A percentile compares a stretch with the other conserved stretches of the same genome.
Evolutionary conservation across 306 rosid species (phyloP).

Genomic region (Castanea crenata): DNA sequence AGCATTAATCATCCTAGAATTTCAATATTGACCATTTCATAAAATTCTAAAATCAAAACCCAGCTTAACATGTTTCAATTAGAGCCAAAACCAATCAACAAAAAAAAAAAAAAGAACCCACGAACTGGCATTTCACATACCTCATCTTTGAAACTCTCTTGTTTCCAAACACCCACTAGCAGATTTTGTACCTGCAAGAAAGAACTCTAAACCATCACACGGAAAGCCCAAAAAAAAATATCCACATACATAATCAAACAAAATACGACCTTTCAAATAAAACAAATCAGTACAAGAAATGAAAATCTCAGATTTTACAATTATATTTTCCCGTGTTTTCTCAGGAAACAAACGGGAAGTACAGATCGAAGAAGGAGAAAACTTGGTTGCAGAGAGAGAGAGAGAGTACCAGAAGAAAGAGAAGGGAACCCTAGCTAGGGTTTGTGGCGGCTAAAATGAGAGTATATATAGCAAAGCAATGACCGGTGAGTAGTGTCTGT

Average conservation of each 20-base stretch:
- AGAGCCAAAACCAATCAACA: no score
- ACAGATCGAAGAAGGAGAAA: neutral
- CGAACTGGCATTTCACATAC: slow-evolving; percentile 22
- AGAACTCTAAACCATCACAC: neutral
- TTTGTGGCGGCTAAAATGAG: slow-evolving; percentile 9
- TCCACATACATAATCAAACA: no score
- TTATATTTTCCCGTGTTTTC: neutral
- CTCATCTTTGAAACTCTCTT: slow-evolving; percentile 50
- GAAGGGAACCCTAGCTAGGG: slow-evolving; percentile 26
- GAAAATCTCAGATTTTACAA: neutral
- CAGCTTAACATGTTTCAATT: neutral
- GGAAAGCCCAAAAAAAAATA: neutral
- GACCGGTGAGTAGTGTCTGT: no score
- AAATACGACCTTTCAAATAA: no score
- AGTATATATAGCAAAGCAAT: neutral
- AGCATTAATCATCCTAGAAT: neutral
- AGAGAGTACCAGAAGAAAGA: slow-evolving; percentile 26
- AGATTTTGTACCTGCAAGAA: slow-evolving; percentile 36
- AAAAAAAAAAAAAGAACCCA: neutral
- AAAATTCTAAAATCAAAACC: neutral
- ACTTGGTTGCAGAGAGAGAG: neutral
- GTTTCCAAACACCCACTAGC: slow-evolving; percentile 7
- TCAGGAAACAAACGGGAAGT: slow-evolving; percentile 1
- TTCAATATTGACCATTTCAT: neutral
- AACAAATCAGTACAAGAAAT: neutral